Evolutionary conservation across 179 eudicot genomes (phyloP).

Genomic region (Pouteria campechiana): DNA sequence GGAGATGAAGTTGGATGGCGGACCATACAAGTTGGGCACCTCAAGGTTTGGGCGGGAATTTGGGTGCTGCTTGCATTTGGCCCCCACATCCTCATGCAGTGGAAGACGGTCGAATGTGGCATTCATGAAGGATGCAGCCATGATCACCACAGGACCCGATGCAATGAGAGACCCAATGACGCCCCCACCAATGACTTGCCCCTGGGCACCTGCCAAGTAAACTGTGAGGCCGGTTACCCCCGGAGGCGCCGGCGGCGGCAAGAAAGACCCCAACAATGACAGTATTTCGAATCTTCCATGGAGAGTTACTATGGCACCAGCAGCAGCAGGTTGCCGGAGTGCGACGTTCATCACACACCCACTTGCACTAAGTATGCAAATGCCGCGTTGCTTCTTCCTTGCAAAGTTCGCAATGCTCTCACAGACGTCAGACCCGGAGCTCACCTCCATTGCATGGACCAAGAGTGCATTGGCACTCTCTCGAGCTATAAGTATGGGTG

Average conservation of each 20-base stretch:
- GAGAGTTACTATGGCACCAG: constrained; percentile 8
- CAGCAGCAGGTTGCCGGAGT: constrained; percentile 10
- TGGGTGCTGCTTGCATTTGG: too few relatives aligned
- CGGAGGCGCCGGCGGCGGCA: constrained; percentile 12
- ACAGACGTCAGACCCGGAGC: constrained; percentile 13
- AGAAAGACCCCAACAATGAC: constrained; percentile 9
- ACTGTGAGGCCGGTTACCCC: constrained; percentile 12
- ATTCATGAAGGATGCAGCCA: constrained; percentile 15
- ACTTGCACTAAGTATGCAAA: constrained; percentile 9
- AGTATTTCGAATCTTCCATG: constrained; percentile 17
- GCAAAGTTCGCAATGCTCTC: constrained; percentile 13
- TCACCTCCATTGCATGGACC: constrained; percentile 18
- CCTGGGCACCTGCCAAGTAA: constrained; percentile 17
- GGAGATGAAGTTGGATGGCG: too few relatives aligned
- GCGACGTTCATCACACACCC: constrained; percentile 13
- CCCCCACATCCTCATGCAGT: constrained; percentile 5
- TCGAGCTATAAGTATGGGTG: constrained; percentile 15
- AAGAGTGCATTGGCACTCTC: constrained; percentile 10
- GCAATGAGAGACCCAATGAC: constrained; percentile 15
- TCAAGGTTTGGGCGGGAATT: too few relatives aligned
- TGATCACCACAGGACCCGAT: constrained; percentile 14
- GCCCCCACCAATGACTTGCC: constrained; percentile 13
- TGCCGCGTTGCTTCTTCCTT: constrained; percentile 10
- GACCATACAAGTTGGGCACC: too few relatives aligned
- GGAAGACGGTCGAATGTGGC: constrained; percentile 16